Percentiles rank a stretch among this genome's conserved stretches.
Evolutionary conservation across 805 yeast species (phyloP).

Genomic region (Hemisphaericaspora nanyangensis): DNA sequence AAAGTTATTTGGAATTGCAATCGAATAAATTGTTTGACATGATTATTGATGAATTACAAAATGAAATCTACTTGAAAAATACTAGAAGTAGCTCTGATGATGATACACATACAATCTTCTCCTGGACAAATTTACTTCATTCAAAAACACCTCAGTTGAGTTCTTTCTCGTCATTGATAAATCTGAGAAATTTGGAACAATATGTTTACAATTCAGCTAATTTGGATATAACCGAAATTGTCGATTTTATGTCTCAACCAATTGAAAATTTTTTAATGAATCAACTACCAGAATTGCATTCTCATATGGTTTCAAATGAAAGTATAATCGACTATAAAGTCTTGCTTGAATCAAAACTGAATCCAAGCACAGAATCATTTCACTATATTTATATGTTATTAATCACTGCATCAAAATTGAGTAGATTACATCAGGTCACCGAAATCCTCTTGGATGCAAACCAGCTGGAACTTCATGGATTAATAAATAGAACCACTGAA

Average conservation of each 20-base stretch:
- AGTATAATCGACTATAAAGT: conserved; percentile 25
- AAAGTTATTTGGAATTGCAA: conserved; percentile 51
- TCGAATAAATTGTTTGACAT: conserved; percentile 62
- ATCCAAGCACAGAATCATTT: conserved; percentile 40
- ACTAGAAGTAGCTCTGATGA: background rate
- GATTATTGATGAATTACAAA: conserved; percentile 72
- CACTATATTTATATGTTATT: conserved; percentile 51
- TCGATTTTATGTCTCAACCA: conserved; percentile 31
- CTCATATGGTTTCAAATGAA: conserved; percentile 15
- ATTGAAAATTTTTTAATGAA: conserved; percentile 24
- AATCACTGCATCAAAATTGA: conserved; percentile 55
- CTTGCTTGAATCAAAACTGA: conserved; percentile 27
- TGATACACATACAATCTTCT: conserved; percentile 1
- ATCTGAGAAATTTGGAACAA: conserved; percentile 46
- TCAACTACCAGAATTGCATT: conserved; percentile 28
- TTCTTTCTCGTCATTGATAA: conserved; percentile 30
- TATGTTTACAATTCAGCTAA: conserved; percentile 54
- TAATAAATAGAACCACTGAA: conserved; percentile 59
- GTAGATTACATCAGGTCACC: conserved; percentile 56
- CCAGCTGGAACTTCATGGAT: conserved; percentile 58
- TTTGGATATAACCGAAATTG: conserved; percentile 50
- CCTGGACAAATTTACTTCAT: conserved; percentile 22
- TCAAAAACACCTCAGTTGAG: conserved; percentile 33
- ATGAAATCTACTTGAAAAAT: conserved; percentile 58
- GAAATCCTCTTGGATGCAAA: conserved; percentile 51